Conservation (phyloP, 192 early-diverging fungal species). For the Coemansia sp. region DNA sequence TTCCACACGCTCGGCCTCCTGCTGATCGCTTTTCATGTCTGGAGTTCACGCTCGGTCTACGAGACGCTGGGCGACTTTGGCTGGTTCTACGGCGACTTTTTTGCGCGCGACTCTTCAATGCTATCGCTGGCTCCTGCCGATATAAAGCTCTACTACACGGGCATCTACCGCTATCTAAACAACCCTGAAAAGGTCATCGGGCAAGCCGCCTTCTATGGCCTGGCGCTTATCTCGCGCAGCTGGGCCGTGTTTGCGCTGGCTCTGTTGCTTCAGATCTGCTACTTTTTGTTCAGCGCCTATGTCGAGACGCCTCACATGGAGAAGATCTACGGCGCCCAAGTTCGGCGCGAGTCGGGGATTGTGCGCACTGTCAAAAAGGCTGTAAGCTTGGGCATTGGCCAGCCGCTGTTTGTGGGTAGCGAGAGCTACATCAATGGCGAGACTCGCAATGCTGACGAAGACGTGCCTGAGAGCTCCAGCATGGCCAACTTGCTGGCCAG, state of each 20-base stretch:
- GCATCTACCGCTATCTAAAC: slow-evolving; percentile 92
- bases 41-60: slow-evolving; percentile 89
- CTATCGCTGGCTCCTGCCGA: slow-evolving; percentile 47
- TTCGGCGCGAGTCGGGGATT: slow-evolving; percentile 82
- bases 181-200: slow-evolving; percentile 93
- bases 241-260: slow-evolving; percentile 83
- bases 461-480: slow-evolving; percentile 12
- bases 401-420: slow-evolving; percentile 37
- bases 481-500: slow-evolving; percentile 57
- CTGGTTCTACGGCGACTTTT: slow-evolving; percentile 99
- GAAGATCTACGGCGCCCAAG: slow-evolving; percentile 79
- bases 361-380: slow-evolving; percentile 58
- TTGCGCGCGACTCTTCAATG: slow-evolving; percentile 76
- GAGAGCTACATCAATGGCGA: neutral
- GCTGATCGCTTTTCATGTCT: slow-evolving; percentile 85
- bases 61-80: slow-evolving; percentile 94
- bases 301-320: slow-evolving; percentile 94
- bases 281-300: slow-evolving; percentile 80
- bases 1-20: slow-evolving; percentile 75
- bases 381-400: slow-evolving; percentile 52
- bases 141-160: slow-evolving; percentile 77
- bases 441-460: neutral
- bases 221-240: slow-evolving; percentile 81
- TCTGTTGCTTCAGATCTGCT: slow-evolving; percentile 78
- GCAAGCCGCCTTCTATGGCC: slow-evolving; percentile 93